Conservation (phyloP, 345 rosid species). For the Erucastrum elatum region DNA sequence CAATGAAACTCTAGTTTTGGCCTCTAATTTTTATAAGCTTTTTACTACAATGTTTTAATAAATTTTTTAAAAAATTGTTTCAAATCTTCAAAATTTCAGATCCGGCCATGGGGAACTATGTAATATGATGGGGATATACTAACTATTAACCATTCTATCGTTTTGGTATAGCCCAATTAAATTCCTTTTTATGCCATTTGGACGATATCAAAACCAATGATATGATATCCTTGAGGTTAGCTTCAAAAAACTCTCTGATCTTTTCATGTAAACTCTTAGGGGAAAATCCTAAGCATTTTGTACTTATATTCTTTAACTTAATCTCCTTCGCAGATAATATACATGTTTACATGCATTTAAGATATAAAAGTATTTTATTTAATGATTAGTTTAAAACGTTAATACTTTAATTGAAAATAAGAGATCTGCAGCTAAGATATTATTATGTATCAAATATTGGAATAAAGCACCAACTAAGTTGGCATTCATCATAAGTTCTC, state of each 20-base stretch:
- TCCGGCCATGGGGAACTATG: background rate
- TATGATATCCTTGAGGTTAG: background rate
- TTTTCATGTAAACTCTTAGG: background rate
- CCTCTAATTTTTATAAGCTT: too few species aligned
- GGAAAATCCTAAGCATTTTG: background rate
- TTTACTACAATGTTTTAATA: too few species aligned
- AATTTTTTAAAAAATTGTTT: too few species aligned
- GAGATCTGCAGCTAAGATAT: background rate
- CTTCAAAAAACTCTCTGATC: background rate
- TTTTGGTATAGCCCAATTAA: background rate
- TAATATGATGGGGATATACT: background rate
- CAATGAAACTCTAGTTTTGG: too few species aligned
- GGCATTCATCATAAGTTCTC: conserved; percentile 40
- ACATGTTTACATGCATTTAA: background rate
- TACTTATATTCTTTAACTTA: background rate
- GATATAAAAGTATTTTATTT: background rate
- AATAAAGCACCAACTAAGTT: conserved; percentile 36
- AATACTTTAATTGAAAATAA: background rate
- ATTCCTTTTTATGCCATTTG: background rate
- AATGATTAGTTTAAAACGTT: conserved; percentile 1
- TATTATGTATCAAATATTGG: background rate
- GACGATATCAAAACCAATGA: background rate
- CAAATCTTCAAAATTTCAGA: too few species aligned
- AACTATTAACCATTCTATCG: background rate
- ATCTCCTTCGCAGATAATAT: background rate